phyloP scores from a whole-genome alignment of 75 land plant genomes.

The Cunninghamia lanceolata region DNA sequence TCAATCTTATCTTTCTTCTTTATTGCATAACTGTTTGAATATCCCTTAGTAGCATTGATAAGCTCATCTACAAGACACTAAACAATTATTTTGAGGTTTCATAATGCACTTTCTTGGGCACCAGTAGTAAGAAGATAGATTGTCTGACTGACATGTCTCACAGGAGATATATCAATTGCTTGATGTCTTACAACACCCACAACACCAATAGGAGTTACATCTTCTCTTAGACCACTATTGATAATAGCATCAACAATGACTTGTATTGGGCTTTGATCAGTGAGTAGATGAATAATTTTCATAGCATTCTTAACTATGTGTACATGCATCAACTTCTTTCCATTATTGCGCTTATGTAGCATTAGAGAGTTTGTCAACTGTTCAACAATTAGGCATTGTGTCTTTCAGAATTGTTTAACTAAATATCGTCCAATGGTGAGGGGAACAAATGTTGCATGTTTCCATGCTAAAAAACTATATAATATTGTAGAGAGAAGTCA shows the following conservation, averaged over 20 bases:
- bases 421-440: constrained; percentile 26
- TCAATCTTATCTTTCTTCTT: constrained; percentile 73
- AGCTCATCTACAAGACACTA: constrained; percentile 38
- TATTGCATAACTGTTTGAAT: constrained; percentile 56
- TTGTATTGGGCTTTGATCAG: constrained; percentile 30
- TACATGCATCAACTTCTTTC: constrained; percentile 32
- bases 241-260: not conserved
- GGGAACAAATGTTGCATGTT: constrained; percentile 28
- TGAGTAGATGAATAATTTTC: constrained; percentile 32
- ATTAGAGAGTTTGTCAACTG: constrained; percentile 22
- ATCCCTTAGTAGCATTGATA: constrained; percentile 62
- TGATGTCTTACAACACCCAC: constrained; percentile 36
- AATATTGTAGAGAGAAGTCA: constrained; percentile 36
- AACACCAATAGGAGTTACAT: constrained; percentile 57
- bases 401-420: constrained; percentile 24
- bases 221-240: constrained; percentile 62
- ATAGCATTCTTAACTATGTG: constrained; percentile 33
- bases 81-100: constrained; percentile 30
- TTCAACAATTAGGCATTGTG: constrained; percentile 31
- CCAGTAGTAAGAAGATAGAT: too few relatives aligned
- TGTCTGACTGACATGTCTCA: constrained; percentile 24
- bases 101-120: too few relatives aligned
- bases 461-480: constrained; percentile 27
- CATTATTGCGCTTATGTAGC: constrained; percentile 32
- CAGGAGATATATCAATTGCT: constrained; percentile 35